These are phyloP conservation scores for Sordariomycetes sp. DNA, from an alignment of 2,329 filamentous ascomycete species.

Conservation along the genomic window DNA sequence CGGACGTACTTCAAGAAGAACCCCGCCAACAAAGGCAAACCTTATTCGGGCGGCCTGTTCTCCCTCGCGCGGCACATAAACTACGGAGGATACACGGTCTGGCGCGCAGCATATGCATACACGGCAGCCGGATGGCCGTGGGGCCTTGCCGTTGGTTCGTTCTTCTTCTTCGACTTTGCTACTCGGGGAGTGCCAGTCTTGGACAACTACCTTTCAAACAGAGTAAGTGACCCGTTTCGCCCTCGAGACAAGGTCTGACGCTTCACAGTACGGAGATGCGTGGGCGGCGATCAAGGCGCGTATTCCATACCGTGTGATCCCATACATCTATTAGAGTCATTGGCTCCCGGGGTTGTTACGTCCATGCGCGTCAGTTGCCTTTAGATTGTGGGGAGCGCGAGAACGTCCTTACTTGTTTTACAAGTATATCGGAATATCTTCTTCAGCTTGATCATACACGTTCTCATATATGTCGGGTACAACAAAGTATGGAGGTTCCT, in stretches of 20 bases:
- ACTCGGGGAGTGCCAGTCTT: slow-evolving; percentile 16
- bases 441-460: no score
- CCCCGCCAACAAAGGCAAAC: slow-evolving; percentile 20
- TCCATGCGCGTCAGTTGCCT: neutral
- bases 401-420: no score
- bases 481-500: no score
- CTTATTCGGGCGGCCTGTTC: slow-evolving; percentile 24
- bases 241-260: neutral
- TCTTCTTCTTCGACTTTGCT: slow-evolving; percentile 17
- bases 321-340: neutral
- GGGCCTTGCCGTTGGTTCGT: slow-evolving; percentile 14
- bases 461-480: no score
- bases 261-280: neutral
- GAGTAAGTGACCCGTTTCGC: neutral
- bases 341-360: neutral
- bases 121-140: slow-evolving; percentile 20
- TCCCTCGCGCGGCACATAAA: slow-evolving; percentile 24
- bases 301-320: neutral
- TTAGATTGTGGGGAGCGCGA: no score
- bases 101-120: slow-evolving; percentile 18
- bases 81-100: slow-evolving; percentile 23
- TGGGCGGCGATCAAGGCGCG: neutral
- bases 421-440: no score
- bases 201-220: slow-evolving; percentile 15
- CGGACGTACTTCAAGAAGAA: slow-evolving; percentile 26